phyloP scores from a whole-genome alignment of 306 rosid species.

The Mucuna pruriens region DNA sequence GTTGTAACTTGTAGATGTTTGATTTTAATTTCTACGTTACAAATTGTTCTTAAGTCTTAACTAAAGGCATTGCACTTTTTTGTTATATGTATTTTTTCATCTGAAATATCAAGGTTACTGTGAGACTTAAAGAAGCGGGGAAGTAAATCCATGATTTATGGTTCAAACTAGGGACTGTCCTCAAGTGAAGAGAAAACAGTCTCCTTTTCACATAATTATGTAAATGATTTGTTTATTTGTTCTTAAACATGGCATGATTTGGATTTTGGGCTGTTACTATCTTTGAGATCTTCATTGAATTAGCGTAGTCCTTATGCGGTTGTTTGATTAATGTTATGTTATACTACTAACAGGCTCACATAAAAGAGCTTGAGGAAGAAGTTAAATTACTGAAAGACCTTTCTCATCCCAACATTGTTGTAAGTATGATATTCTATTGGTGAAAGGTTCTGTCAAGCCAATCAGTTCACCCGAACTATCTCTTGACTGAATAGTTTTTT shows the following conservation, averaged over 20 bases:
- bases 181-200: not conserved
- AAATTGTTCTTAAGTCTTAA: not conserved
- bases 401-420: conserved; percentile 96
- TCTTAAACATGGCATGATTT: conserved; percentile 14
- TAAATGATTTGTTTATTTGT: not conserved
- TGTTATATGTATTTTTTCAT: not conserved
- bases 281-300: conserved; percentile 11
- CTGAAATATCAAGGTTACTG: not conserved
- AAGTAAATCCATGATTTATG: not conserved
- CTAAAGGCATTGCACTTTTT: not conserved
- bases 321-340: conserved; percentile 37
- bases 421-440: conserved; percentile 60
- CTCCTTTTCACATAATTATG: not conserved
- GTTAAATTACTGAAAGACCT: conserved; percentile 95
- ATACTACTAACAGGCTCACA: conserved; percentile 70
- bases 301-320: conserved; percentile 1
- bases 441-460: conserved; percentile 27
- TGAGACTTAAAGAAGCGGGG: not conserved
- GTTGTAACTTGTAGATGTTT: conserved; percentile 4
- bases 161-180: not conserved
- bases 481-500: conserved; percentile 41
- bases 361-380: conserved; percentile 99
- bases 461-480: conserved; percentile 17
- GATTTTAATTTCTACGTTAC: not conserved
- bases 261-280: conserved; percentile 2